These are phyloP conservation scores for Coleophoma crateriformis DNA, from an alignment of 2,329 filamentous ascomycete genomes.

Conservation along the genomic window DNA sequence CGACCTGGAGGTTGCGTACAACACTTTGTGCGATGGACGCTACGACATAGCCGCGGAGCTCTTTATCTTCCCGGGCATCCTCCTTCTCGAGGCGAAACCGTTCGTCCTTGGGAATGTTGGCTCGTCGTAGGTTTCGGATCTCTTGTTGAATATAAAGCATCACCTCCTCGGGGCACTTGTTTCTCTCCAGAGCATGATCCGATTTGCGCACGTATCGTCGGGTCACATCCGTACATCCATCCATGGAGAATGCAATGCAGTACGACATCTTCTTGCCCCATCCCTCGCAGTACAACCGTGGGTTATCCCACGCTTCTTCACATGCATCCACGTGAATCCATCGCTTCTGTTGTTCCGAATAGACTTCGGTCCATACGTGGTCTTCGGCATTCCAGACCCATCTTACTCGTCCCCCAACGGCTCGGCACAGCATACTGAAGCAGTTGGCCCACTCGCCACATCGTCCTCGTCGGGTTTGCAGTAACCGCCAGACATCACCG, in stretches of 20 bases:
- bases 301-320: conserved; percentile 93
- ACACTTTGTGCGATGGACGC: conserved; percentile 69
- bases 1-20: conserved; percentile 13
- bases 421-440: conserved; percentile 96
- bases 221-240: conserved; percentile 67
- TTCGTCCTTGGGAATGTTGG: conserved; percentile 81
- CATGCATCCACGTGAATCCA: conserved; percentile 98
- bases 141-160: conserved; percentile 88
- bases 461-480: conserved; percentile 81
- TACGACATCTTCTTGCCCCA: conserved; percentile 98
- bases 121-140: conserved; percentile 77
- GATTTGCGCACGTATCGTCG: conserved; percentile 66
- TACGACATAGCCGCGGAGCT: conserved; percentile 70
- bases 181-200: conserved; percentile 69
- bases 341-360: conserved; percentile 85
- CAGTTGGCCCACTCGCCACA: conserved; percentile 97
- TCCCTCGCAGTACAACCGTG: conserved; percentile 84
- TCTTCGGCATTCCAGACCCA: conserved; percentile 99
- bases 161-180: conserved; percentile 79
- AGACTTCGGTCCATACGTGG: conserved; percentile 96
- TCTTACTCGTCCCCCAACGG: conserved; percentile 81
- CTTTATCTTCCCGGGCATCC: conserved; percentile 68
- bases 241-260: conserved; percentile 92
- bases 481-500: conserved; percentile 86
- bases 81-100: conserved; percentile 77